Evolutionary conservation across 768 basidiomycete genomes (phyloP).

Genomic region (Cantharellus anzutake): DNA sequence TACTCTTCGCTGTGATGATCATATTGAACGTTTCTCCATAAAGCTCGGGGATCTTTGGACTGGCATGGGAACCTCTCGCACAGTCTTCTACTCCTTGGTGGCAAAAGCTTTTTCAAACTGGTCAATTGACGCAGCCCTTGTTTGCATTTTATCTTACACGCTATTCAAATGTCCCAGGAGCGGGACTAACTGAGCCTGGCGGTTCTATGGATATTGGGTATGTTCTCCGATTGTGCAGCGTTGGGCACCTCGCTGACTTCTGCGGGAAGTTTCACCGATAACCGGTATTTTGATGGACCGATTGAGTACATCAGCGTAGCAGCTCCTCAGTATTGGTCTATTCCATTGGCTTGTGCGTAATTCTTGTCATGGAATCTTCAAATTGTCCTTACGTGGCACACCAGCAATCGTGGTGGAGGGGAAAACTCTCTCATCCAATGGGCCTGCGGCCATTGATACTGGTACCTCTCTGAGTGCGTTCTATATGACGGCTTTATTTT

Average conservation of each 20-base stretch:
- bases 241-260: background rate
- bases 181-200: background rate
- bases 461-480: background rate
- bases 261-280: background rate
- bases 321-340: conserved; percentile 6
- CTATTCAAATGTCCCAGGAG: background rate
- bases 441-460: background rate
- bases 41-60: conserved; percentile 8
- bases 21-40: background rate
- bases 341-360: conserved; percentile 2
- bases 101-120: background rate
- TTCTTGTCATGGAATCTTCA: background rate
- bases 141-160: conserved; percentile 8
- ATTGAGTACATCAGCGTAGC: conserved; percentile 7
- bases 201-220: background rate
- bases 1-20: background rate
- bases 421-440: background rate
- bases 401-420: background rate
- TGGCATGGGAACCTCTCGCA: conserved; percentile 9
- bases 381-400: background rate
- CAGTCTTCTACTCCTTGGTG: conserved; percentile 3
- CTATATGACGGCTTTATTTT: background rate
- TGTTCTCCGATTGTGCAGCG: background rate
- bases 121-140: conserved; percentile 3
- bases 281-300: conserved; percentile 1